These are phyloP conservation scores for Mucor lusitanicus DNA, from an alignment of 371 early-diverging fungal species.

Conservation along the genomic window DNA sequence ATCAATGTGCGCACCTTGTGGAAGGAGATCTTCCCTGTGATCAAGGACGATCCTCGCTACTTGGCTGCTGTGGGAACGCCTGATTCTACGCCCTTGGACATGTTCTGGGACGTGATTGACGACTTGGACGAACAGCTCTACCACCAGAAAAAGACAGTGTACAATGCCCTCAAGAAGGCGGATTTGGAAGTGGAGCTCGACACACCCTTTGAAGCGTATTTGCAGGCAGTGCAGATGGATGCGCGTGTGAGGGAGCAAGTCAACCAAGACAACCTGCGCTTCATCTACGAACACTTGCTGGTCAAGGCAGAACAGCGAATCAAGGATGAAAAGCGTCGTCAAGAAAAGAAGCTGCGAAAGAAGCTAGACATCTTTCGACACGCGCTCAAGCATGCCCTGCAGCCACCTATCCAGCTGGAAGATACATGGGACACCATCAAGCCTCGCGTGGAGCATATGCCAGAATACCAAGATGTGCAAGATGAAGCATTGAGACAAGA, in stretches of 20 bases:
- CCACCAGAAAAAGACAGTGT: slow-evolving; percentile 69
- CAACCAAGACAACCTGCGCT: slow-evolving; percentile 24
- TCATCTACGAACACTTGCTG: slow-evolving; percentile 36
- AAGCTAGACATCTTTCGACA: slow-evolving; percentile 76
- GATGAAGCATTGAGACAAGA: slow-evolving; percentile 66
- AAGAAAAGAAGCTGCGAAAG: slow-evolving; percentile 68
- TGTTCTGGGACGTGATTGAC: slow-evolving; percentile 90
- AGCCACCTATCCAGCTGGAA: slow-evolving; percentile 59
- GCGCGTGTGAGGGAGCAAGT: slow-evolving; percentile 10
- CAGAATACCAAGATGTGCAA: slow-evolving; percentile 68
- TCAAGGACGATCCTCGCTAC: slow-evolving; percentile 76
- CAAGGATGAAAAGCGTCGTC: slow-evolving; percentile 76
- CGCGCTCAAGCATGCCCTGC: slow-evolving; percentile 62
- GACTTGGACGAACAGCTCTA: slow-evolving; percentile 78
- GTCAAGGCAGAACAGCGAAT: slow-evolving; percentile 60
- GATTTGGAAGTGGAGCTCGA: slow-evolving; percentile 56
- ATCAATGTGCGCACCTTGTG: slow-evolving; percentile 77
- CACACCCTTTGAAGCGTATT: slow-evolving; percentile 46
- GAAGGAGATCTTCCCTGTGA: slow-evolving; percentile 80
- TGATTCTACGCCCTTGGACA: slow-evolving; percentile 86
- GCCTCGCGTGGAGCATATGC: slow-evolving; percentile 52
- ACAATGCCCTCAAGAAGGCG: slow-evolving; percentile 51
- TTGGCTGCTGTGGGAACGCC: slow-evolving; percentile 76
- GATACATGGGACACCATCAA: slow-evolving; percentile 73
- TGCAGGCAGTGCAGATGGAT: slow-evolving; percentile 26